Conservation (phyloP, 1,284 basidiomycete genomes). For the Ceratorhiza oryzae-sativae region DNA sequence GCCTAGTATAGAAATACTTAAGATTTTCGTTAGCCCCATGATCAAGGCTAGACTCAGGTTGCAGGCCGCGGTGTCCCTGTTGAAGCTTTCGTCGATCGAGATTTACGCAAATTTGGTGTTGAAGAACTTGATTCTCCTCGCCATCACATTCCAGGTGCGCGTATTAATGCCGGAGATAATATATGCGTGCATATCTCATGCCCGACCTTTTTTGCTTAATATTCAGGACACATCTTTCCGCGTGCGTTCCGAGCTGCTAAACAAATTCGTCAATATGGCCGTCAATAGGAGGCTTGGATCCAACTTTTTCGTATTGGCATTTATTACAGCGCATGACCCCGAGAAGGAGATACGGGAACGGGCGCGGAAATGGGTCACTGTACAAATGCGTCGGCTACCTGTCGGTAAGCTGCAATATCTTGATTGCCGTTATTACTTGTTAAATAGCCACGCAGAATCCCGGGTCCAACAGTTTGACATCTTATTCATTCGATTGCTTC, state of each 20-base stretch:
- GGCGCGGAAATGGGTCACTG: slow-evolving; percentile 64
- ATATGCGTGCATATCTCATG: not conserved
- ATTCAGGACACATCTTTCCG: slow-evolving; percentile 84
- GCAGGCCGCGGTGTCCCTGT: slow-evolving; percentile 79
- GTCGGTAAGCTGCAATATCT: slow-evolving; percentile 54
- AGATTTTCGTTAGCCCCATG: slow-evolving; percentile 55
- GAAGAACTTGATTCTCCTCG: slow-evolving; percentile 72
- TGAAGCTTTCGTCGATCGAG: slow-evolving; percentile 77
- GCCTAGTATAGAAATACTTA: not conserved
- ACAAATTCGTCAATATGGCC: slow-evolving; percentile 73
- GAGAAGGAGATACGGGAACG: slow-evolving; percentile 74
- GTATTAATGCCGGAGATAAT: slow-evolving; percentile 40
- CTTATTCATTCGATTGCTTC: slow-evolving; percentile 84
- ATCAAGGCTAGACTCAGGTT: slow-evolving; percentile 76
- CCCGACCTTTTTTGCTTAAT: slow-evolving; percentile 14
- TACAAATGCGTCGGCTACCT: slow-evolving; percentile 58
- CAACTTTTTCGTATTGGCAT: slow-evolving; percentile 83
- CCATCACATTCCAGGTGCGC: slow-evolving; percentile 77
- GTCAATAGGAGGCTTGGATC: slow-evolving; percentile 67
- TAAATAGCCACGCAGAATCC: slow-evolving; percentile 53
- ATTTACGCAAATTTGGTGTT: slow-evolving; percentile 67
- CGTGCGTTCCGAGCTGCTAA: slow-evolving; percentile 81
- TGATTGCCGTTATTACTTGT: not conserved
- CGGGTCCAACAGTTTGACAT: slow-evolving; percentile 77
- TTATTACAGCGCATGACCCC: slow-evolving; percentile 91